A percentile compares a stretch with the other conserved stretches of the same genome.
These are phyloP conservation scores for Diaporthe ampelina DNA, from an alignment of 2,329 filamentous ascomycete species.

Conservation along the genomic window DNA sequence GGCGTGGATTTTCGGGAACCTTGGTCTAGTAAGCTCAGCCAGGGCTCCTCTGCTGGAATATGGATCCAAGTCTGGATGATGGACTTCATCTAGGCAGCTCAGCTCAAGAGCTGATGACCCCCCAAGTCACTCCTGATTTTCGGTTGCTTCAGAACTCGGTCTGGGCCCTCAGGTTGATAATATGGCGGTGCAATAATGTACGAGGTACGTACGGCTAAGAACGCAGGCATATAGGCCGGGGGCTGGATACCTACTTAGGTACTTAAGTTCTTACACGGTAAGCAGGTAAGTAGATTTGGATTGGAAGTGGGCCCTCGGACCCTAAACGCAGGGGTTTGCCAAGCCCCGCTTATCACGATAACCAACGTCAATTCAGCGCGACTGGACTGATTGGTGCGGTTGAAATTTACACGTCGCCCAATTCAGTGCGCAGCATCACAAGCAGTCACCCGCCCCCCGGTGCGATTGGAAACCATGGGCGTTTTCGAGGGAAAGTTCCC, in stretches of 20 bases:
- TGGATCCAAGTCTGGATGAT: background rate
- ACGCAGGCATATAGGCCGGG: too few species aligned
- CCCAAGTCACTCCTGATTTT: background rate
- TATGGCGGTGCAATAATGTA: background rate
- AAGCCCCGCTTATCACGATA: conserved; percentile 14
- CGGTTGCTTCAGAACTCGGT: too few species aligned
- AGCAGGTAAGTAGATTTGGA: background rate
- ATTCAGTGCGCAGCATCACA: background rate
- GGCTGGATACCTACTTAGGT: too few species aligned
- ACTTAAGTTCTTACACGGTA: background rate
- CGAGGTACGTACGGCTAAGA: too few species aligned
- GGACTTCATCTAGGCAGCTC: too few species aligned
- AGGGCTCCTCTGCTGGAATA: background rate
- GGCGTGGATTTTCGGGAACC: background rate
- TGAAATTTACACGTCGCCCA: conserved; percentile 23
- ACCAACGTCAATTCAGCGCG: conserved; percentile 13
- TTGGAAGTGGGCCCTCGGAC: background rate
- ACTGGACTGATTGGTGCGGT: background rate
- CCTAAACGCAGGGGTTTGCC: background rate
- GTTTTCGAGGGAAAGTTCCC: conserved; percentile 41
- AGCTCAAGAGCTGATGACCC: background rate
- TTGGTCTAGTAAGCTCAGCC: background rate
- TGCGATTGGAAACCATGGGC: conserved; percentile 19
- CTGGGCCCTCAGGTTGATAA: background rate
- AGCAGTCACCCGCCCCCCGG: background rate